Evolutionary conservation across 2,329 filamentous ascomycete genomes (phyloP).

Genomic region (Akanthomyces muscarius): DNA sequence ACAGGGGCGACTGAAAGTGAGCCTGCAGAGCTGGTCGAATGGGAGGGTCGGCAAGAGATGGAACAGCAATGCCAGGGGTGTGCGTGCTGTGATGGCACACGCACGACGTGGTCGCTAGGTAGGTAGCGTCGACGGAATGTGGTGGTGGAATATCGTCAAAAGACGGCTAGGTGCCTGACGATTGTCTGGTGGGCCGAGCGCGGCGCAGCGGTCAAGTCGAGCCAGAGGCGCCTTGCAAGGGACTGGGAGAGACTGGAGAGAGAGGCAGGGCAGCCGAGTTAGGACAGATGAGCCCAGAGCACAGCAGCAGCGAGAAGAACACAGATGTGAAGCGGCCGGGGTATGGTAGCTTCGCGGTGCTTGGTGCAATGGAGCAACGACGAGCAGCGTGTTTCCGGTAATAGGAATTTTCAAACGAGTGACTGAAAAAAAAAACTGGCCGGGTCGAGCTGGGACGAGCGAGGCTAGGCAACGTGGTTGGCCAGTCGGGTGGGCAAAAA

Average conservation of each 20-base stretch:
- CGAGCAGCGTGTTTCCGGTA: constrained; percentile 9
- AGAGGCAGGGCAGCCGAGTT: not conserved
- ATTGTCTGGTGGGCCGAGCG: constrained; percentile 10
- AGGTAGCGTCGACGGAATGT: constrained; percentile 11
- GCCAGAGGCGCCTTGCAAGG: not conserved
- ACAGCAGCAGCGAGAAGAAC: constrained; percentile 2
- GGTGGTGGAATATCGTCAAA: constrained; percentile 10
- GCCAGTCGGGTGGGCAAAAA: constrained; percentile 13
- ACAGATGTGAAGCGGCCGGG: not conserved
- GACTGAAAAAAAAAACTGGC: constrained; percentile 12
- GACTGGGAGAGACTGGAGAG: not conserved
- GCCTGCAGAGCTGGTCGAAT: constrained; percentile 13
- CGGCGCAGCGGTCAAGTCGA: not conserved
- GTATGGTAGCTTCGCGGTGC: not conserved
- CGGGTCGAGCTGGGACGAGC: constrained; percentile 15
- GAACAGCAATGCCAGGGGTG: constrained; percentile 4
- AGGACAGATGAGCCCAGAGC: not conserved
- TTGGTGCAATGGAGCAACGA: constrained; percentile 10
- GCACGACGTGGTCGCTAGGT: constrained; percentile 6
- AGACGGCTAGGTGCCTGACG: not conserved
- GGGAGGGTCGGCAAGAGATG: constrained; percentile 16
- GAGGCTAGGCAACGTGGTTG: constrained; percentile 15
- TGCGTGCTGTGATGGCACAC: constrained; percentile 1
- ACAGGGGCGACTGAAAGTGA: constrained; percentile 14
- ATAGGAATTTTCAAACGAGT: constrained; percentile 17